Evolutionary conservation across 495 filamentous ascomycete species (phyloP), one percentile per base, ranked within the genome.

Genomic region (Trichoderma gamsii): DNA sequence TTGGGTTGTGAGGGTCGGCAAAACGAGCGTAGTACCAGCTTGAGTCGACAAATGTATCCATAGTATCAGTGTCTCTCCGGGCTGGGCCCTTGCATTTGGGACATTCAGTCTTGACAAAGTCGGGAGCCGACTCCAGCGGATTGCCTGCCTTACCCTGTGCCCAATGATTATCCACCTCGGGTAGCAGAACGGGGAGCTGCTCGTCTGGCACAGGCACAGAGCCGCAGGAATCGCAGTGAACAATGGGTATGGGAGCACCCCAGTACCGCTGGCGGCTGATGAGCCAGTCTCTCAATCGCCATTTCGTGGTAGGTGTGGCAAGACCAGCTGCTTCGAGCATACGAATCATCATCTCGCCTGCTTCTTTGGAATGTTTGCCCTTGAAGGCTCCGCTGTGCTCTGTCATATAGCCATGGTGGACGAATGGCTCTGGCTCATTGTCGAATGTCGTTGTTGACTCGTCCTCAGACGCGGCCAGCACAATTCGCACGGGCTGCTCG

Each of bases 31-130:
- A 96, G 74, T 97, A 97, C 92, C 92, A 97, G 59, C 91, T 94
- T 0, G 91, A 94, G 76, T 96, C 92, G 46, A 97, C 91, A 76
- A 97, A 97, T 0, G 92, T 97, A 75, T 97, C 92, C 92, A 97
- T 96, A 0, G 92, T 97, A 73, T 97, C 92, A 2, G 92, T 96
- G 72, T 97, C 92, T 41, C 92, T 86, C 73, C 86, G 89, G 9
- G 92, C 92, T 5, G 83, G 76, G 5, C 84, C 82, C 12, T 80
- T 78, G 70, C 92, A 97, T 41, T 83, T 88, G 3, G 92, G 92
- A 72, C 92, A 97, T 0, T 80, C 71, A 0, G 88, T 90, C 71
- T 92, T 86, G 8, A 90, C 80, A 90, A 91, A 96, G 23, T 90
- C 87, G 16, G 85, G 77, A 35, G 84, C 83, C 23, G 86, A 82